Conservation (phyloP, 257 asterid species). For the Solanum chaucha region DNA sequence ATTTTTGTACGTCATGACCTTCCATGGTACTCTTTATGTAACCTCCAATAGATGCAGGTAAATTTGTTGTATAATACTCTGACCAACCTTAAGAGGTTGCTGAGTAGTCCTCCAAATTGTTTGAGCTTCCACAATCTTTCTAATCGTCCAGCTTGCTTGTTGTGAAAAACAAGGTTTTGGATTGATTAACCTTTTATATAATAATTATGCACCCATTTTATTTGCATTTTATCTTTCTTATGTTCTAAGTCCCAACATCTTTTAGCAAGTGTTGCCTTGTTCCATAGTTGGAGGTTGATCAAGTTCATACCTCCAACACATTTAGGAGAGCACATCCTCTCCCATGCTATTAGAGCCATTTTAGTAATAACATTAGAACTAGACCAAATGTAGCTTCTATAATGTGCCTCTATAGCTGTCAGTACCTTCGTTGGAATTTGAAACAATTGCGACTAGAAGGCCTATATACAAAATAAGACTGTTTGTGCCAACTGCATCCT, state of each 20-base stretch:
- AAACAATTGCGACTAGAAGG: neutral
- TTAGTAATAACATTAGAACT: neutral
- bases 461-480: too few species aligned
- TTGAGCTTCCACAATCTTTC: too few species aligned
- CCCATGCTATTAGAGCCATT: too few species aligned
- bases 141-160: too few species aligned
- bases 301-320: neutral
- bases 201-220: neutral
- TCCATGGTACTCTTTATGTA: neutral
- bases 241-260: neutral
- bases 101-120: too few species aligned
- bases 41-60: neutral
- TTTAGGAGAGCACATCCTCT: neutral
- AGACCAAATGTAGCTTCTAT: neutral
- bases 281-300: neutral
- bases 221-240: too few species aligned
- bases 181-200: too few species aligned
- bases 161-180: too few species aligned
- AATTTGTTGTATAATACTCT: too few species aligned
- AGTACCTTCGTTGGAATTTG: neutral
- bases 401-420: neutral
- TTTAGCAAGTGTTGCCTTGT: neutral
- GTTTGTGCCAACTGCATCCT: neutral
- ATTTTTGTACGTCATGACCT: neutral
- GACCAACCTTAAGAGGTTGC: too few species aligned